Evolutionary conservation across 2,329 filamentous ascomycete genomes (phyloP), one percentile per base, ranked within the genome.

Genomic region (Phyllosticta ampelicida): DNA sequence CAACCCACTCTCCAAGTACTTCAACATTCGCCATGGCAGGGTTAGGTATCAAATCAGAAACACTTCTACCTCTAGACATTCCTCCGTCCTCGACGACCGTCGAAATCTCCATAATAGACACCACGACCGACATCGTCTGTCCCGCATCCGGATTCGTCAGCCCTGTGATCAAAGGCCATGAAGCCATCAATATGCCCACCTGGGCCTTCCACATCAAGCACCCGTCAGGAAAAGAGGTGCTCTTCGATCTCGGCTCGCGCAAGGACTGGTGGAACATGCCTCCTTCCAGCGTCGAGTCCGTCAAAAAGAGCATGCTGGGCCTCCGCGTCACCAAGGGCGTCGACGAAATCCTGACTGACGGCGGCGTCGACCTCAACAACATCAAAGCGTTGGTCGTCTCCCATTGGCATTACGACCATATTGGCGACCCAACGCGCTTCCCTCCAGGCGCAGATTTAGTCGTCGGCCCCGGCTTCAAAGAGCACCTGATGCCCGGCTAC

Each of bases 341-440:
- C 0, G 64, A 70, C 6, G 70, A 74, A 18, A 70, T 75, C 26
- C 61, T 76, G 1, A 51, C 64, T 48, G 68, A 71, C 9, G 63
- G 66, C 13, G 70, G 69, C 1, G 62, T 75, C 3, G 58, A 68
- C 8, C 60, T 65, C 1, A 55, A 64, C 1, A 60, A 64, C 0
- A 70, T 77, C 30, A 70, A 75, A 49, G 68, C 70, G 20, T 62
- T 76, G 1, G 67, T 77, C 23, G 5, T 53, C 13, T 53, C 23
- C 58, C 77, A 80, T 61, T 77, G 72, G 62, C 67, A 78, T 61
- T 77, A 71, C 65, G 80, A 83, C 63, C 80, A 83, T 58, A 76
- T 74, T 9, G 81, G 80, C 0, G 75, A 81, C 57, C 70, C 74
- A 0, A 72, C 74, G 0, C 68, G 65, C 0, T 83, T 83, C 53